Conservation (phyloP, 441 rosid genomes). For the Breynia disticha region DNA sequence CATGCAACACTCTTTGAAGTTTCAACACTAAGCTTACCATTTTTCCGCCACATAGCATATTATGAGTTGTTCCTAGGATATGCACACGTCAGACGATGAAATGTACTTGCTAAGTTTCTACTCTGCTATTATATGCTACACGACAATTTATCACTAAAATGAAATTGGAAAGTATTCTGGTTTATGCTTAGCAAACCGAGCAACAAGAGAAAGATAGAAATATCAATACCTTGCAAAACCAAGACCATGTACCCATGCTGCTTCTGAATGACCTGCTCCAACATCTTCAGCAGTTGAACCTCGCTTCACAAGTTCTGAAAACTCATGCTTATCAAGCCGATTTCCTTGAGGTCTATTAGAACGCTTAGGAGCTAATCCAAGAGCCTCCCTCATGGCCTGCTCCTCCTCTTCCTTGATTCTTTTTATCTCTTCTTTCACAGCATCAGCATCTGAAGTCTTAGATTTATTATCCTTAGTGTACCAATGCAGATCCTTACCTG, state of each 20-base stretch:
- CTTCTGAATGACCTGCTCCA: slow-evolving; percentile 93
- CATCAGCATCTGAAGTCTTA: slow-evolving; percentile 37
- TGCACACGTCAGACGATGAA: too few relatives aligned
- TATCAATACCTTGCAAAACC: slow-evolving; percentile 68
- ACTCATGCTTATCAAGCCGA: slow-evolving; percentile 91
- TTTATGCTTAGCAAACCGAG: background rate
- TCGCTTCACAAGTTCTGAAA: slow-evolving; percentile 81
- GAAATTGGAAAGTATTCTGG: too few relatives aligned
- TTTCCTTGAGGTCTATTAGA: slow-evolving; percentile 64
- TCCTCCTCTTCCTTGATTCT: slow-evolving; percentile 93
- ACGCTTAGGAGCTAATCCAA: slow-evolving; percentile 89
- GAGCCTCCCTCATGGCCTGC: slow-evolving; percentile 97
- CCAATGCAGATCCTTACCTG: slow-evolving; percentile 97
- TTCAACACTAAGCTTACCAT: too few relatives aligned
- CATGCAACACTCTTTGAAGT: too few relatives aligned
- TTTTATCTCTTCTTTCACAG: slow-evolving; percentile 74
- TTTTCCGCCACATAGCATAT: too few relatives aligned
- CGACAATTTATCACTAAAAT: too few relatives aligned
- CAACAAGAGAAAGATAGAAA: background rate
- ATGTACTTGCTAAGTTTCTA: too few relatives aligned
- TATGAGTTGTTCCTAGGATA: too few relatives aligned
- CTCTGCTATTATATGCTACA: too few relatives aligned
- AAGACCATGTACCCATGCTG: slow-evolving; percentile 76
- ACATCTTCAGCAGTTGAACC: slow-evolving; percentile 92
- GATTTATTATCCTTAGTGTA: slow-evolving; percentile 65